These are phyloP conservation scores for Dysphania ambrosioides DNA, from an alignment of 148 eudicot species.

Conservation along the genomic window DNA sequence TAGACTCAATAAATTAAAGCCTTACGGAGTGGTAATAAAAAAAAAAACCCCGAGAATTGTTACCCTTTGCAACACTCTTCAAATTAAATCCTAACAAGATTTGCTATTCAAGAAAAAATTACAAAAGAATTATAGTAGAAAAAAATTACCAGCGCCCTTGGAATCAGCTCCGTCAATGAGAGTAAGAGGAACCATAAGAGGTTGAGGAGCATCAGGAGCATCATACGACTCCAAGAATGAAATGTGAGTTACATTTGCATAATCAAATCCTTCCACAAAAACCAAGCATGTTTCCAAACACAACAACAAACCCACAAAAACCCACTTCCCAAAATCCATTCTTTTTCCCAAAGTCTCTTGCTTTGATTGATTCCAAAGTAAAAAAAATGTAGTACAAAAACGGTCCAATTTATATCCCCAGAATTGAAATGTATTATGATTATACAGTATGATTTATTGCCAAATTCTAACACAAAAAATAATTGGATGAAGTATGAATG, in stretches of 20 bases:
- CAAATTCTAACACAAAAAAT: not conserved
- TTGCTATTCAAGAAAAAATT: not conserved
- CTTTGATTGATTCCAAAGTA: not conserved
- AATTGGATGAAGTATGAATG: conserved; percentile 16
- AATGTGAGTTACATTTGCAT: conserved; percentile 42
- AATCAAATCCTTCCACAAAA: conserved; percentile 40
- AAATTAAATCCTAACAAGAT: not conserved
- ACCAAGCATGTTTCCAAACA: conserved; percentile 22
- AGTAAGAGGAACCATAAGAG: conserved; percentile 70
- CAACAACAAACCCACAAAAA: conserved; percentile 30
- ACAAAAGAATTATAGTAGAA: not conserved
- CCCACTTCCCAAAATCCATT: conserved; percentile 36
- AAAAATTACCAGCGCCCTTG: conserved; percentile 69
- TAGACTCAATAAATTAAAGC: not conserved
- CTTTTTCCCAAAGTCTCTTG: not conserved
- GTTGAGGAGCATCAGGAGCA: conserved; percentile 34
- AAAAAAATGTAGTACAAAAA: not conserved
- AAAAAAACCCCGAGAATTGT: not conserved
- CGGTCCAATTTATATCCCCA: conserved; percentile 7
- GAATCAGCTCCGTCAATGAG: conserved; percentile 79
- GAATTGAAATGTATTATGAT: not conserved
- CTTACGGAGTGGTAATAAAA: not conserved
- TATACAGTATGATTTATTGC: not conserved
- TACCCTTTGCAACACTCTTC: not conserved
- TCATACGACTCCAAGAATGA: conserved; percentile 50